phyloP scores from a whole-genome alignment of 2,329 filamentous ascomycete species.

The Escovopsis sp. region DNA sequence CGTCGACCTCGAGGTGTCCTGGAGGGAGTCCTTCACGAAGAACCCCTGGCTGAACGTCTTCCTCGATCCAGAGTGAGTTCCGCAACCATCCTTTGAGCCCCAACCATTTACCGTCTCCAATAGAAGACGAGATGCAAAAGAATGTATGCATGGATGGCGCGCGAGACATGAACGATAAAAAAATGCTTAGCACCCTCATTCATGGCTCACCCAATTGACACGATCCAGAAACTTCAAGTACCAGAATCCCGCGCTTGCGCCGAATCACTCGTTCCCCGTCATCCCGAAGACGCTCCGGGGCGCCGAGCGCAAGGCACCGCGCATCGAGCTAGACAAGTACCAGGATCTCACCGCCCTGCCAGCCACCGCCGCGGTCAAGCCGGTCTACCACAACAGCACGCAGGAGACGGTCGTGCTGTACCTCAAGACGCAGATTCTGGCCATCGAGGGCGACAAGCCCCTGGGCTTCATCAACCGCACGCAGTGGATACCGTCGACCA shows the following conservation, averaged over 20 bases:
- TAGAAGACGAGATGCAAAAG: too few relatives aligned
- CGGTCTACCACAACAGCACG: slow-evolving; percentile 2
- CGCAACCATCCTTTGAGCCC: too few relatives aligned
- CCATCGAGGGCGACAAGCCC: slow-evolving; percentile 10
- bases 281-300: slow-evolving; percentile 5
- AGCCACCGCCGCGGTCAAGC: not conserved
- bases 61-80: slow-evolving; percentile 13
- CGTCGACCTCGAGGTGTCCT: slow-evolving; percentile 8
- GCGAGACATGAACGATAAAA: not conserved
- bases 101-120: too few relatives aligned
- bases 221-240: slow-evolving; percentile 12
- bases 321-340: slow-evolving; percentile 1
- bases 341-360: slow-evolving; percentile 4
- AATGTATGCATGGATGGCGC: too few relatives aligned
- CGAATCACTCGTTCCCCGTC: slow-evolving; percentile 7
- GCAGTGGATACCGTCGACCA: slow-evolving; percentile 10
- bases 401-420: slow-evolving; percentile 11
- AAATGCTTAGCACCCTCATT: not conserved
- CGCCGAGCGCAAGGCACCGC: slow-evolving; percentile 1
- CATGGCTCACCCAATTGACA: too few relatives aligned
- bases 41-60: slow-evolving; percentile 10
- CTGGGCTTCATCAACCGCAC: slow-evolving; percentile 14
- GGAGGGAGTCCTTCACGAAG: slow-evolving; percentile 4
- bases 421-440: slow-evolving; percentile 11
- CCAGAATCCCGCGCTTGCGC: slow-evolving; percentile 9